Conservation (phyloP, 208 protist species). For the Strigomonas galati region DNA sequence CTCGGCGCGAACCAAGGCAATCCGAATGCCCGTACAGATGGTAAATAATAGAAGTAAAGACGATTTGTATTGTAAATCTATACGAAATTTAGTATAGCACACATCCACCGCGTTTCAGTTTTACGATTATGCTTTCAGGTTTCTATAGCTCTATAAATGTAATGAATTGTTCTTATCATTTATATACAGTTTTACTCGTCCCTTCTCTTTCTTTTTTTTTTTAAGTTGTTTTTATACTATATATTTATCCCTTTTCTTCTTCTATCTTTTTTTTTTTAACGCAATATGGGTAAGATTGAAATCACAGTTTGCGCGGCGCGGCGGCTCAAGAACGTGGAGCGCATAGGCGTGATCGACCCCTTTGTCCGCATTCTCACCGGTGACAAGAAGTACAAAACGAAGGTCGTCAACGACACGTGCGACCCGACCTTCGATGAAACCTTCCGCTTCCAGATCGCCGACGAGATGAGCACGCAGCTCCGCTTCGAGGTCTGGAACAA, state of each 20-base stretch:
- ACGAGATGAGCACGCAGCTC: constrained; percentile 47
- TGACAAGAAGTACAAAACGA: constrained; percentile 65
- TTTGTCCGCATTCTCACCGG: constrained; percentile 47
- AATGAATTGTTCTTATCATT: no score
- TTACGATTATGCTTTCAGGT: no score
- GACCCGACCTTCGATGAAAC: constrained; percentile 68
- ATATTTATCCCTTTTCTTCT: not conserved
- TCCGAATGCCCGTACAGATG: no score
- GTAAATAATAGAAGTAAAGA: no score
- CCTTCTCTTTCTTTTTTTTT: constrained; percentile 1
- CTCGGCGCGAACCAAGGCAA: no score
- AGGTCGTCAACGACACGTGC: constrained; percentile 42
- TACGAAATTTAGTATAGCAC: no score
- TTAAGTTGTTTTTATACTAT: not conserved
- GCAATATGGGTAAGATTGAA: constrained; percentile 66
- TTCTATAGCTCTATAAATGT: no score
- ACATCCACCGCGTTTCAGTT: no score
- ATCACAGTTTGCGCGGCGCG: constrained; percentile 63
- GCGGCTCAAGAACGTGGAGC: constrained; percentile 43
- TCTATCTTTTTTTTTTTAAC: not conserved
- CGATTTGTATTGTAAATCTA: no score
- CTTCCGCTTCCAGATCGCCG: constrained; percentile 64
- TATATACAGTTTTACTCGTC: no score
- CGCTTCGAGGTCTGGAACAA: constrained; percentile 69
- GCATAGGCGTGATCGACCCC: constrained; percentile 51